Conservation (phyloP, 202 grass and related monocot genomes). For the Panicum virgatum region DNA sequence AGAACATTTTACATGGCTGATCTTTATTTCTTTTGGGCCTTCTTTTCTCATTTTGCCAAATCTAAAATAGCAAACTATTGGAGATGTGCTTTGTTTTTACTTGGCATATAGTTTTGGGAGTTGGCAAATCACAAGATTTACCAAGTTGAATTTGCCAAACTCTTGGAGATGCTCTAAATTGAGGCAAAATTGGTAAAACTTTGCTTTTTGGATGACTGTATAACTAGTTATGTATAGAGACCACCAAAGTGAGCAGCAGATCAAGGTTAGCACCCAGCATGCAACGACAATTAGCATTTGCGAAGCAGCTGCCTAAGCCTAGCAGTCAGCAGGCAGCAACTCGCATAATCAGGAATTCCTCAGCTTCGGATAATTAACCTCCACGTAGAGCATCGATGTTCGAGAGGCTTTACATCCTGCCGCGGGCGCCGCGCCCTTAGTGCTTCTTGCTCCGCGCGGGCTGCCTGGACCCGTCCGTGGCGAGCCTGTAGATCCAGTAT, state of each 20-base stretch:
- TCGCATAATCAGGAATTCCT: neutral
- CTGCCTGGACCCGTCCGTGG: constrained; percentile 61
- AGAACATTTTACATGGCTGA: no score
- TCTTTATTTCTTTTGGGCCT: no score
- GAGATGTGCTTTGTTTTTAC: no score
- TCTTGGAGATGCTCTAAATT: no score
- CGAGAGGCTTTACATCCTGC: constrained; percentile 23
- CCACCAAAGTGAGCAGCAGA: neutral
- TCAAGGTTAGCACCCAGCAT: neutral
- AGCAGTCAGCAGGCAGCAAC: constrained; percentile 5
- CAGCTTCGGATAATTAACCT: neutral
- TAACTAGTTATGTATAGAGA: no score
- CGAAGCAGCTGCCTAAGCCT: neutral
- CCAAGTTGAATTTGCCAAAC: no score
- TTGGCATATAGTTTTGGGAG: no score
- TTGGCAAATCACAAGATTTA: no score
- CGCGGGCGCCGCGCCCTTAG: neutral
- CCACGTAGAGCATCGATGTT: neutral
- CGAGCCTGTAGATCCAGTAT: constrained; percentile 92
- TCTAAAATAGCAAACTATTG: no score
- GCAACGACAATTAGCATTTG: neutral
- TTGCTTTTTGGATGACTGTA: neutral
- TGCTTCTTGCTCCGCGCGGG: constrained; percentile 69
- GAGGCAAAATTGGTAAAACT: no score
- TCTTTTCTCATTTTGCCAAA: no score